Base-by-base conservation (phyloP, 1,284 basidiomycete species). In the Tylopilus orsonianus region DNA sequence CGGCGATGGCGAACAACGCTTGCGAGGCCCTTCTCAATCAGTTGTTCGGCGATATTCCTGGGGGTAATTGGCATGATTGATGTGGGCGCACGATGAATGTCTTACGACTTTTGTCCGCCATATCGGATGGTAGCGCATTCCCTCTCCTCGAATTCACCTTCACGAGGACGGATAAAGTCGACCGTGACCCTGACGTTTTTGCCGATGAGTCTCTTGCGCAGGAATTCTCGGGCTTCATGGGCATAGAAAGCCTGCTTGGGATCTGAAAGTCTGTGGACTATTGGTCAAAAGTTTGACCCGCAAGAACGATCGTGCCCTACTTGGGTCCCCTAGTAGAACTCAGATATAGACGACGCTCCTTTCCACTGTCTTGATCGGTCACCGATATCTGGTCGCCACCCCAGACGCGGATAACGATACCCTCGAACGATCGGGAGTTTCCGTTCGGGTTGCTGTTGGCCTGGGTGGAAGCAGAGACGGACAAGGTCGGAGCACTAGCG, bases 1-100 rank as follows among this genome's bases (percentile, higher is more conserved):
- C 92, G 84, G 59, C 85, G 88, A 70, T 99, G 96, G 41, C 95
- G 85, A 37, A 97, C 83, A 8, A 92, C 90, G 45, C 86, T 89
- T 2, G 93, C 93, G 10, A 97, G 74, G 41, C 96, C 96, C 61
- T 93, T 93, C 65, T 97, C 93, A 52, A 97, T 85, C 29, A 99
- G 75, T 64, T 94, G 89, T 64, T 96, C 92, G 2, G 93, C 89
- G 41, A 98, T 75, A 65, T 97, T 97, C 48, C 89, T 94, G 58
- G 3, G n/a, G 35, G n/a, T 7, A 36, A n/a, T 30, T 49, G 13
- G 43, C 9, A 14, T 22, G 10, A 43, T 27, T 20, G 41, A 34
- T 32, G 30, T 55, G 19, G 53, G 55, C 40, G 45, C 35, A 18
- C 5, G 51, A 27, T 23, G 45, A 14, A 41, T 26, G 72, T 78